Conservation (phyloP, 768 basidiomycete genomes). For the Suillus plorans region DNA sequence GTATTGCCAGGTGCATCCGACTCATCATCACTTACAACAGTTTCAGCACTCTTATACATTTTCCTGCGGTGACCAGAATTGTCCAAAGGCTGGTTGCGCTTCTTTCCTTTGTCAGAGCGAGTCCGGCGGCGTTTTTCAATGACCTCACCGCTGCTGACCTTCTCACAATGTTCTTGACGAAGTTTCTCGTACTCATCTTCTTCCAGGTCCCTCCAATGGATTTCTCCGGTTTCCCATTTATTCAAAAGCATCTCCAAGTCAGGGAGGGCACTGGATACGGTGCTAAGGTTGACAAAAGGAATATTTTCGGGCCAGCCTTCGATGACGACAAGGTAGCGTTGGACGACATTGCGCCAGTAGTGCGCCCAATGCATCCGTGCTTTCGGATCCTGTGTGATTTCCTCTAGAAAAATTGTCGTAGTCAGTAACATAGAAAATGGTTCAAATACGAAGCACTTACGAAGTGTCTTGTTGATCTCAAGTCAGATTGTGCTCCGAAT, state of each 20-base stretch:
- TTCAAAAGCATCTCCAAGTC: not conserved
- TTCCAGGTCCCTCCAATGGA: not conserved
- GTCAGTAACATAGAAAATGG: not conserved
- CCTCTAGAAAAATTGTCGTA: not conserved
- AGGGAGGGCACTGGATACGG: not conserved
- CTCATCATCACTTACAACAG: no score
- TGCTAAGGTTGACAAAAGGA: conserved; percentile 5
- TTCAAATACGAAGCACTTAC: not conserved
- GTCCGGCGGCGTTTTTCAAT: not conserved
- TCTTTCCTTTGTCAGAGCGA: conserved; percentile 6
- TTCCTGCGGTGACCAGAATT: not conserved
- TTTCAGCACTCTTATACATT: not conserved
- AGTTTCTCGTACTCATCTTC: not conserved
- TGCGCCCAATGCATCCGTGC: conserved; percentile 7
- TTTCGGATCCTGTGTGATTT: not conserved
- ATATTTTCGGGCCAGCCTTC: conserved; percentile 6
- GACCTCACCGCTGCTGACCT: conserved; percentile 3
- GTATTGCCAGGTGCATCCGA: no score
- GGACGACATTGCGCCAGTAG: conserved; percentile 2
- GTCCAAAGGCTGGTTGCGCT: not conserved
- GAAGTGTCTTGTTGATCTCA: not conserved
- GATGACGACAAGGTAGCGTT: not conserved
- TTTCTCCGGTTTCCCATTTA: conserved; percentile 1
- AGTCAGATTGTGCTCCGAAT: conserved; percentile 3
- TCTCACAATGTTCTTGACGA: not conserved